These are phyloP conservation scores for Hypholoma sublateritium DNA, from an alignment of 768 basidiomycete genomes.

Conservation along the genomic window DNA sequence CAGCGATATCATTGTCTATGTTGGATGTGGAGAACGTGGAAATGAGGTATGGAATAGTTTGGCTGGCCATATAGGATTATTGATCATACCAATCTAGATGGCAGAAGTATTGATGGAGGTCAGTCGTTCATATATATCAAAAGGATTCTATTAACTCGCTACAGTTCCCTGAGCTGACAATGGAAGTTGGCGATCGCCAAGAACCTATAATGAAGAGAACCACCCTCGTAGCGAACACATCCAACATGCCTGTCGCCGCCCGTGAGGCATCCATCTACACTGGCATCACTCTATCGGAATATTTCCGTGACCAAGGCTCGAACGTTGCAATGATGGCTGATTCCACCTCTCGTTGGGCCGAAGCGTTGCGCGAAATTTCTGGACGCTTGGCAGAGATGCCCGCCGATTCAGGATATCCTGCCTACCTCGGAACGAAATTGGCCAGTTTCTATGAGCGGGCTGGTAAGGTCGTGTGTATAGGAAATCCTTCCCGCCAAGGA, in stretches of 20 bases:
- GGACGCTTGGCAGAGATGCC: conserved; percentile 99
- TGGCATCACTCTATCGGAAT: conserved; percentile 97
- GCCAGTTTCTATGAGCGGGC: conserved; percentile 99
- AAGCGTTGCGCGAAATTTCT: conserved; percentile 98
- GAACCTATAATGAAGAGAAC: conserved; percentile 99
- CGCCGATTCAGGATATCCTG: conserved; percentile 98
- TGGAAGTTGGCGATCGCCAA: conserved; percentile 89
- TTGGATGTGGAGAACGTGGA: conserved; percentile 98
- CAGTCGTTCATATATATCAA: conserved; percentile 10
- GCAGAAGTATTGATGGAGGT: conserved; percentile 99
- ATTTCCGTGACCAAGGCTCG: conserved; percentile 98
- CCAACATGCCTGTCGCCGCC: conserved; percentile 99
- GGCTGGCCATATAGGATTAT: not conserved
- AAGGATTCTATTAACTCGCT: not conserved
- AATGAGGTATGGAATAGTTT: conserved; percentile 66
- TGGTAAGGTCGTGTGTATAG: conserved; percentile 91
- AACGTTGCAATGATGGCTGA: conserved; percentile 99
- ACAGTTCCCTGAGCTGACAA: conserved; percentile 86
- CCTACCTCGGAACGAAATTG: conserved; percentile 92
- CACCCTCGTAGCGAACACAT: conserved; percentile 97
- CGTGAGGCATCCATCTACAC: conserved; percentile 99
- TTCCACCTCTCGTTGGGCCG: conserved; percentile 98
- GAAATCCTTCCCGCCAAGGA: conserved; percentile 84
- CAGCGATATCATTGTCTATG: conserved; percentile 98
- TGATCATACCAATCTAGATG: conserved; percentile 54